Evolutionary conservation across 1,139 yeast genomes (phyloP).

Genomic region (Protomyces macrosporus): DNA sequence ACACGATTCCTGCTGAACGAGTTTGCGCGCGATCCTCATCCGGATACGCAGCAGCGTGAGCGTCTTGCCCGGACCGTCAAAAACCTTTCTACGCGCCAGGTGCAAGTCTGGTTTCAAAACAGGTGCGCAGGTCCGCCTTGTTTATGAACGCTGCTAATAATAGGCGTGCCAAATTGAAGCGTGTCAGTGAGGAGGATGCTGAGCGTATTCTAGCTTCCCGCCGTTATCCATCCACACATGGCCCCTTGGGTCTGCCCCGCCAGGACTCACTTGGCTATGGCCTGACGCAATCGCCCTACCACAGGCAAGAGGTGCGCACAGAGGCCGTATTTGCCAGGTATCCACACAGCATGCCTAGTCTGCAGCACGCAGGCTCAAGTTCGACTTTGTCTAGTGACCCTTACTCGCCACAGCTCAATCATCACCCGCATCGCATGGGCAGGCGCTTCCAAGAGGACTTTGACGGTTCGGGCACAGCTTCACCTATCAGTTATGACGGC

Average conservation of each 20-base stretch:
- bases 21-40: conserved; percentile 31
- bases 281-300: neutral
- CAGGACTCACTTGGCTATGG: neutral
- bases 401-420: neutral
- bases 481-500: neutral
- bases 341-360: neutral
- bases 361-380: neutral
- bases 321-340: neutral
- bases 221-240: conserved; percentile 13
- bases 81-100: conserved; percentile 30
- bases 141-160: neutral
- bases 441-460: neutral
- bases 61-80: conserved; percentile 30
- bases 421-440: neutral
- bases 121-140: conserved; percentile 23
- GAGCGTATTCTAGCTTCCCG: conserved; percentile 21
- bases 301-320: neutral
- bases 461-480: neutral
- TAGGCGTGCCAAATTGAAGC: conserved; percentile 24
- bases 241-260: neutral
- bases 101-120: conserved; percentile 34
- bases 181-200: conserved; percentile 21
- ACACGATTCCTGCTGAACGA: conserved; percentile 32
- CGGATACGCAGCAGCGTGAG: conserved; percentile 29
- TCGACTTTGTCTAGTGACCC: neutral